These are phyloP conservation scores for Lachancea kluyveri DNA, from an alignment of 805 yeast genomes.

Conservation along the genomic window DNA sequence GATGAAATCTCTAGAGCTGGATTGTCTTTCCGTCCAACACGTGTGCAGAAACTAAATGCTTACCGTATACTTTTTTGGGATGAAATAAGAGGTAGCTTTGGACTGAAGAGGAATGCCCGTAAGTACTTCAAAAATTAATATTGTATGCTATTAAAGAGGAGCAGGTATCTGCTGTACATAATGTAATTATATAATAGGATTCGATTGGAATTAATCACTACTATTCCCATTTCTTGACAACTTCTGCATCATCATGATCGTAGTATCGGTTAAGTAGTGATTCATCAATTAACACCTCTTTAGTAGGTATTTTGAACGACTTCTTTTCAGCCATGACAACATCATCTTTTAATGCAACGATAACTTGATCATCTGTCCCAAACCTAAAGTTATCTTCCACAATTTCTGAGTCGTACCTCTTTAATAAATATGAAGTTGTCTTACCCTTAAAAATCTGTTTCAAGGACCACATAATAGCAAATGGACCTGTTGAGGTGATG, in stretches of 20 bases:
- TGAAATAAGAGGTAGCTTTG: conserved; percentile 51
- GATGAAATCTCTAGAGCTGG: conserved; percentile 15
- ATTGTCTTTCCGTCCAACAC: conserved; percentile 36
- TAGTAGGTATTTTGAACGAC: conserved; percentile 52
- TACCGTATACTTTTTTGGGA: conserved; percentile 51
- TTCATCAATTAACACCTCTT: conserved; percentile 42
- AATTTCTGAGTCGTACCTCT: conserved; percentile 52
- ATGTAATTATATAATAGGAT: conserved; percentile 13
- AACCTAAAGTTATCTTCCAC: conserved; percentile 75
- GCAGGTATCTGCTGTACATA: too few species aligned
- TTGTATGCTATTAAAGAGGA: not conserved
- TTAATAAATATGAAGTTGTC: conserved; percentile 54
- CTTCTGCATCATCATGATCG: too few species aligned
- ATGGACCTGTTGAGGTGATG: conserved; percentile 76
- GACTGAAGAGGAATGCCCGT: conserved; percentile 33
- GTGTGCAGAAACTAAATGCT: conserved; percentile 53
- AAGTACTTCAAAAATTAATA: conserved; percentile 10
- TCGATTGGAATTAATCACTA: not conserved
- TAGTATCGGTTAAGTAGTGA: too few species aligned
- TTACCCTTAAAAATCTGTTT: conserved; percentile 50
- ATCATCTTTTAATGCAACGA: conserved; percentile 70
- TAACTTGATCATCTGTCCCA: conserved; percentile 63
- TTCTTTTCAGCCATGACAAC: conserved; percentile 62
- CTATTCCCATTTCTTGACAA: conserved; percentile 1
- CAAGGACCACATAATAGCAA: conserved; percentile 75